Evolutionary conservation across 164 flowering plant genomes (phyloP), one percentile per base, ranked within the genome.

Genomic region (Tinospora cordifolia): DNA sequence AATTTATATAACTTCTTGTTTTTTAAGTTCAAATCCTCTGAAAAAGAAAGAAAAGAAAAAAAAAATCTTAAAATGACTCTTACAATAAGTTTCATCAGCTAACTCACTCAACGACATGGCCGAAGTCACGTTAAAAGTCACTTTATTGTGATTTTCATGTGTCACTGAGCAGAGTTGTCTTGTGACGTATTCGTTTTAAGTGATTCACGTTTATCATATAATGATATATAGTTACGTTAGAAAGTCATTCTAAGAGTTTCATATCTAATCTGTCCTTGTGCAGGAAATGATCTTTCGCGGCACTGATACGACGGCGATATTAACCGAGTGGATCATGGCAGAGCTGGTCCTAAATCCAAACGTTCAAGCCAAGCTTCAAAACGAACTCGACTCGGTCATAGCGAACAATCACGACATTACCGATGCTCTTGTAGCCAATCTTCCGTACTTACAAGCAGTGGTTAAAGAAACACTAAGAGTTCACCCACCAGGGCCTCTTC

Each of bases 241-340:
- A 30, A 30, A 30, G 36, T 4, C 2, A 30, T 30, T 30, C 36
- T 30, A n/a, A n/a, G n/a, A n/a, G n/a, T 30, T 30, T 30, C 3
- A 1, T 30, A 30, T 30, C 4, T 1, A 30, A 1, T 30, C 4
- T 30, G 36, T 30, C 4, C 3, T 71, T 40, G 22, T 71, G 46
- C 81, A 84, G 89, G 89, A 86, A 65, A 84, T 86, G 89, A 83
- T 84, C 9, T 84, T 84, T 70, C 68, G 89, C 0, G 89, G 89
- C 0, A 86, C 87, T 1, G 89, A 86, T 27, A 86, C 89, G 17
- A 76, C 79, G 0, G 86, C 86, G 3, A 69, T 84, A 0, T 60
- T 86, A 10, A 79, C 81, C 0, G 89, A 86, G 74, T 84, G 89
- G 89, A 75, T 79, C 0, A 73, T 86, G 80, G 87, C 87, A 6